Conservation (phyloP, 75 land plant genomes). For the Cupressus sempervirens region DNA sequence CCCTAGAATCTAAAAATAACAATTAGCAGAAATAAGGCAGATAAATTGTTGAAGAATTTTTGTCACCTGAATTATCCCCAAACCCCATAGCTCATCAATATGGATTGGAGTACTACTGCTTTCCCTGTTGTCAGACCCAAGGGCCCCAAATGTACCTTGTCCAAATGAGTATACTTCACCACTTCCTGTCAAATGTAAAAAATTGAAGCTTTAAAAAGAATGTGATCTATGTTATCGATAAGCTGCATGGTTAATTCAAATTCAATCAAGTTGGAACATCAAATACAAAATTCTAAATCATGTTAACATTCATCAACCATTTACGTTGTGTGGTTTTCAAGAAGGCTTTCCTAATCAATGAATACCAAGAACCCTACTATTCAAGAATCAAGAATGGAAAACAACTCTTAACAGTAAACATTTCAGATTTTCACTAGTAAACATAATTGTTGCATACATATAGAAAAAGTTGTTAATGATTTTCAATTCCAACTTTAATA, state of each 20-base stretch:
- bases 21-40: neutral
- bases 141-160: constrained; percentile 46
- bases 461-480: no score
- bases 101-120: constrained; percentile 17
- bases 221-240: neutral
- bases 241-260: neutral
- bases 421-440: no score
- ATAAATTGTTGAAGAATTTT: neutral
- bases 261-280: neutral
- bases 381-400: neutral
- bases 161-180: constrained; percentile 50
- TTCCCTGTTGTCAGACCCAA: constrained; percentile 35
- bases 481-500: no score
- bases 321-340: neutral
- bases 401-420: neutral
- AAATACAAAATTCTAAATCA: neutral
- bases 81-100: constrained; percentile 38
- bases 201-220: neutral
- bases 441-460: no score
- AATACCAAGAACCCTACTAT: neutral
- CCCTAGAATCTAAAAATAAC: neutral
- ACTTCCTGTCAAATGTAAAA: constrained; percentile 26
- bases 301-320: no score
- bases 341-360: neutral
- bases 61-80: constrained; percentile 42